Percentiles rank a stretch among this genome's conserved stretches.
These are phyloP conservation scores for Diutina ranongensis DNA, from an alignment of 1,139 yeast genomes.

Conservation along the genomic window DNA sequence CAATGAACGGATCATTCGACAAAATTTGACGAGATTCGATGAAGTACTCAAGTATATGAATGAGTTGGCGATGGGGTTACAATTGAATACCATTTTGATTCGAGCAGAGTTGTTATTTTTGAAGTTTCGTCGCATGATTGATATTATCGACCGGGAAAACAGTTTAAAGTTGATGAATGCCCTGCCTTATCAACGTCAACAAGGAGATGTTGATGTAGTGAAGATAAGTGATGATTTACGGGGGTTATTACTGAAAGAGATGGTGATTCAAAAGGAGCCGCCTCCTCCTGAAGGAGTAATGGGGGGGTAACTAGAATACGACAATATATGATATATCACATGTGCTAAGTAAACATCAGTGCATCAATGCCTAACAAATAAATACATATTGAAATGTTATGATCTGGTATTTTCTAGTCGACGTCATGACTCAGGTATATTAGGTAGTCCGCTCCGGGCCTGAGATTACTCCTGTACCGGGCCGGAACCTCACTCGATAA, in stretches of 20 bases:
- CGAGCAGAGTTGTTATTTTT: conserved; percentile 75
- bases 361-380: too few relatives aligned
- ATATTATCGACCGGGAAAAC: conserved; percentile 56
- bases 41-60: conserved; percentile 89
- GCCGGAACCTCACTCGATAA: not conserved
- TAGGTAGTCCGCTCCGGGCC: not conserved
- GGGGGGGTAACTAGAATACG: conserved; percentile 32
- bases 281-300: conserved; percentile 38
- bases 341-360: too few relatives aligned
- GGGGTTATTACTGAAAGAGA: conserved; percentile 42
- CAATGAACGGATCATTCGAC: conserved; percentile 67
- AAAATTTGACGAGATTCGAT: conserved; percentile 68
- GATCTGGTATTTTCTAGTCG: too few relatives aligned
- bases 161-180: conserved; percentile 12
- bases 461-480: not conserved
- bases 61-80: conserved; percentile 69
- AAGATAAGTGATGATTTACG: conserved; percentile 38
- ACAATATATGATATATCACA: too few relatives aligned
- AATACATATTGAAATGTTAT: too few relatives aligned
- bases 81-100: conserved; percentile 61
- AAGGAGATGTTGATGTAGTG: not conserved
- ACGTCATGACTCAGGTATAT: too few relatives aligned
- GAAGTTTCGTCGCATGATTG: conserved; percentile 68
- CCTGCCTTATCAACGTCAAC: not conserved
- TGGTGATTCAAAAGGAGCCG: conserved; percentile 57